Conservation (phyloP, 163 green algal genomes). For the Coccomyxa subellipsoidea region DNA sequence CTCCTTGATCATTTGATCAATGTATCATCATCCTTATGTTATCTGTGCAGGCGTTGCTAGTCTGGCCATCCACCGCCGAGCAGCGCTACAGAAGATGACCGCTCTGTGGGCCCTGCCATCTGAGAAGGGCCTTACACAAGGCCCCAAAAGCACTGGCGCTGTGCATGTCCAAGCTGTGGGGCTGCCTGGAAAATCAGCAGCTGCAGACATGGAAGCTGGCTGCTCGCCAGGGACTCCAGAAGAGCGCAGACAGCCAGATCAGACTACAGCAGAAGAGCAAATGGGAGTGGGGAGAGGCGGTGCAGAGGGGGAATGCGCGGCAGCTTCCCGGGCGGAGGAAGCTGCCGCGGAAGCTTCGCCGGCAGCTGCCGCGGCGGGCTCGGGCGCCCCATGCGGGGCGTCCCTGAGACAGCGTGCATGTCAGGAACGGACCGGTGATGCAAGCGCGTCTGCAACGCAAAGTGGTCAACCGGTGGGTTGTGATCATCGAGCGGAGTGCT, state of each 20-base stretch:
- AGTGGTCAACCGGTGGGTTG: too few species aligned
- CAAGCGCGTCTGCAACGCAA: too few species aligned
- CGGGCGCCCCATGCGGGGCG: too few species aligned
- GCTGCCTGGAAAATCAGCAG: not conserved
- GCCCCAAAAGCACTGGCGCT: not conserved
- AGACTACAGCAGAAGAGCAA: not conserved
- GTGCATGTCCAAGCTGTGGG: not conserved
- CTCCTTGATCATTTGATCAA: not conserved
- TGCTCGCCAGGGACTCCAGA: not conserved
- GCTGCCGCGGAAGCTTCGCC: not conserved
- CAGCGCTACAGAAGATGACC: not conserved
- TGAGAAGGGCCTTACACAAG: too few species aligned
- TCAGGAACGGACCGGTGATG: too few species aligned
- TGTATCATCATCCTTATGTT: not conserved
- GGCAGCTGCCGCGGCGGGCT: not conserved
- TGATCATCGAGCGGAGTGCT: too few species aligned
- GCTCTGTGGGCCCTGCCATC: not conserved
- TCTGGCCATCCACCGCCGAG: not conserved
- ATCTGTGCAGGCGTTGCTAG: not conserved
- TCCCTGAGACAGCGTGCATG: too few species aligned
- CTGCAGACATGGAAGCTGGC: not conserved
- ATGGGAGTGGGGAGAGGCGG: not conserved
- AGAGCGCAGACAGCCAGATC: not conserved
- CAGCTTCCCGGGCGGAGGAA: not conserved
- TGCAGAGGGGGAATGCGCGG: not conserved